Evolutionary conservation across 1,139 yeast species (phyloP).

Genomic region (Diutina sp.): DNA sequence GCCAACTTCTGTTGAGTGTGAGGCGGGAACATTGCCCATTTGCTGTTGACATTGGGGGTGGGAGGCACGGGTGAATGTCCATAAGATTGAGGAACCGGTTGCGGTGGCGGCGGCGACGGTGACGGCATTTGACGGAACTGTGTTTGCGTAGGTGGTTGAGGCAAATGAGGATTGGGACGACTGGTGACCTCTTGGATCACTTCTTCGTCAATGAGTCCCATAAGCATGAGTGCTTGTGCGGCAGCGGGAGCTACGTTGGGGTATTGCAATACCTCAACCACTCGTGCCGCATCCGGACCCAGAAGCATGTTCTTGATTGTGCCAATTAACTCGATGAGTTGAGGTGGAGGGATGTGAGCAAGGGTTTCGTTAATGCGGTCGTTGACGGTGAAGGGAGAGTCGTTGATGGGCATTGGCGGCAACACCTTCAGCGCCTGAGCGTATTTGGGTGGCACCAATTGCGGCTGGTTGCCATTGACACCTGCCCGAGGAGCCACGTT

Average conservation of each 20-base stretch:
- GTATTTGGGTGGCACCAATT: conserved; percentile 9
- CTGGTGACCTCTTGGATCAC: conserved; percentile 35
- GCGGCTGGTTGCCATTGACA: conserved; percentile 9
- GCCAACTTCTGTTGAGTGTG: conserved; percentile 35
- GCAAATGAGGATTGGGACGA: conserved; percentile 12
- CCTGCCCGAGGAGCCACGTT: background rate
- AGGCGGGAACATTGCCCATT: conserved; percentile 40
- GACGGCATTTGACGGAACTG: conserved; percentile 5
- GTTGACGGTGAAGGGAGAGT: conserved; percentile 26
- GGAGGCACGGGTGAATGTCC: conserved; percentile 4
- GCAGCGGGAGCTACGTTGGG: conserved; percentile 52
- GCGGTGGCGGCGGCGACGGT: conserved; percentile 8
- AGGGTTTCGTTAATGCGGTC: conserved; percentile 45
- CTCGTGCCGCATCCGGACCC: conserved; percentile 38
- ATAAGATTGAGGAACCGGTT: background rate
- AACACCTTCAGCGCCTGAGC: conserved; percentile 38
- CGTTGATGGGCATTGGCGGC: conserved; percentile 11
- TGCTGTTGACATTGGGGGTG: conserved; percentile 10
- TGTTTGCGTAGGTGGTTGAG: conserved; percentile 4
- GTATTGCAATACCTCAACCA: conserved; percentile 37
- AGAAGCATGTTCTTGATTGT: conserved; percentile 41
- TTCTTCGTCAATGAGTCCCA: conserved; percentile 62
- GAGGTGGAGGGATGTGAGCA: conserved; percentile 54
- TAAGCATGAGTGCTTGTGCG: conserved; percentile 59
- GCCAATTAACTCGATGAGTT: conserved; percentile 52